phyloP scores from a whole-genome alignment of 768 basidiomycete species.

The Coprinopsis sp. region DNA sequence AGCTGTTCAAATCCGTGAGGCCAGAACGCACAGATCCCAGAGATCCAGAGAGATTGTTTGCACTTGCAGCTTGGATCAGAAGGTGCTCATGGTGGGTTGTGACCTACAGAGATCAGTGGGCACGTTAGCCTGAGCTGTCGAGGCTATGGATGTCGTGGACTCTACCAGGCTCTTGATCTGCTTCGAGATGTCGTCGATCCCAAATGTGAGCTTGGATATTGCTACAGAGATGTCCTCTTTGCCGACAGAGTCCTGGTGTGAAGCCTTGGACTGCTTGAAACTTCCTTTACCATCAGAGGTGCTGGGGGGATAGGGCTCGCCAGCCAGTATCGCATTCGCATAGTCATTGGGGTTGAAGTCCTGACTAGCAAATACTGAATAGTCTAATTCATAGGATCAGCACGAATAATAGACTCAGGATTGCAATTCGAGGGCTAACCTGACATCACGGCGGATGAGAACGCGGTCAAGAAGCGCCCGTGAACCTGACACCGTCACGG shows the following conservation, averaged over 20 bases:
- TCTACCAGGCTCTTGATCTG: slow-evolving; percentile 80
- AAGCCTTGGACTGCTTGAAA: slow-evolving; percentile 29
- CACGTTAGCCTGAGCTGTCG: not conserved
- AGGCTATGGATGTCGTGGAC: slow-evolving; percentile 21
- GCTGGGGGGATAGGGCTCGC: slow-evolving; percentile 61
- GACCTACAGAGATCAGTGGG: slow-evolving; percentile 44
- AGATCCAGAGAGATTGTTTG: slow-evolving; percentile 66
- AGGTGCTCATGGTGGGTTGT: slow-evolving; percentile 79
- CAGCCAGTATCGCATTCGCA: slow-evolving; percentile 85
- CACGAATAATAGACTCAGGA: not conserved
- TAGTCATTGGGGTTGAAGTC: slow-evolving; percentile 87
- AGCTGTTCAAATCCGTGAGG: slow-evolving; percentile 67
- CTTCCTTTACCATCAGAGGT: slow-evolving; percentile 25
- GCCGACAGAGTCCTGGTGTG: slow-evolving; percentile 47
- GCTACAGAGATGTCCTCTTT: slow-evolving; percentile 89
- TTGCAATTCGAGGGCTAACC: slow-evolving; percentile 14
- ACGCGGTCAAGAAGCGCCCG: no score
- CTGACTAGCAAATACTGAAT: slow-evolving; percentile 65
- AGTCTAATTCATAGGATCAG: slow-evolving; percentile 51
- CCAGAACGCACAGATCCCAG: slow-evolving; percentile 63
- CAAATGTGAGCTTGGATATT: slow-evolving; percentile 80
- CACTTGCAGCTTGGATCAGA: slow-evolving; percentile 74
- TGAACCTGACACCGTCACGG: no score
- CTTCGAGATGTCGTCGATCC: slow-evolving; percentile 87
- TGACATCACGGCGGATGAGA: no score